These are phyloP conservation scores for Podosphaera xanthii DNA, from an alignment of 2,329 filamentous ascomycete species.

Conservation along the genomic window DNA sequence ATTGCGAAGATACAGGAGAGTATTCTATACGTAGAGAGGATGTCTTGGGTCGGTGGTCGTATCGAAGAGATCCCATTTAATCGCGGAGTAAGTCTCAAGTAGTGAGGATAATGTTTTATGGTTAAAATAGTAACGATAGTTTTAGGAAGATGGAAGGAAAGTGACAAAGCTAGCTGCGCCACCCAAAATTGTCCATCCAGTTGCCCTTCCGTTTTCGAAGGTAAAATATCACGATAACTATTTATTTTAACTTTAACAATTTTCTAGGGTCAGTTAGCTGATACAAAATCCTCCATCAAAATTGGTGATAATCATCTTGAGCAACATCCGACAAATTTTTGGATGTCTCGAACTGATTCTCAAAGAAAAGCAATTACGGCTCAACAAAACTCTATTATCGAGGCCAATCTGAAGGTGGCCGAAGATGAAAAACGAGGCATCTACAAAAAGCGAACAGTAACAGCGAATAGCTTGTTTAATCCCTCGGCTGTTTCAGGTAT, in stretches of 20 bases:
- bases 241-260: not conserved
- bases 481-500: not conserved
- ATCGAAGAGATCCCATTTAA: slow-evolving; percentile 9
- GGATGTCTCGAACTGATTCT: slow-evolving; percentile 4
- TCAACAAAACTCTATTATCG: not conserved
- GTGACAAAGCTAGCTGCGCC: slow-evolving; percentile 1
- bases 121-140: slow-evolving; percentile 2
- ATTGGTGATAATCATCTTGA: slow-evolving; percentile 7
- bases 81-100: not conserved
- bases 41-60: not conserved
- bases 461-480: not conserved
- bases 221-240: not conserved
- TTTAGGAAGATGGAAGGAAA: slow-evolving; percentile 7
- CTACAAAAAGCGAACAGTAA: not conserved
- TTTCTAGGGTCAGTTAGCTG: slow-evolving; percentile 1
- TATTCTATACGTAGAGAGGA: not conserved
- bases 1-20: slow-evolving; percentile 1
- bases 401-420: slow-evolving; percentile 1
- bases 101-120: not conserved
- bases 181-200: slow-evolving; percentile 4
- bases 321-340: slow-evolving; percentile 11
- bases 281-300: not conserved
- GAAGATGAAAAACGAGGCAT: not conserved
- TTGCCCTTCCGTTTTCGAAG: slow-evolving; percentile 4
- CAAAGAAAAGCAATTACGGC: slow-evolving; percentile 3